Percentiles rank a stretch among this genome's conserved stretches.
phyloP scores from a whole-genome alignment of 768 basidiomycete species.

The Flagelloscypha sp. region DNA sequence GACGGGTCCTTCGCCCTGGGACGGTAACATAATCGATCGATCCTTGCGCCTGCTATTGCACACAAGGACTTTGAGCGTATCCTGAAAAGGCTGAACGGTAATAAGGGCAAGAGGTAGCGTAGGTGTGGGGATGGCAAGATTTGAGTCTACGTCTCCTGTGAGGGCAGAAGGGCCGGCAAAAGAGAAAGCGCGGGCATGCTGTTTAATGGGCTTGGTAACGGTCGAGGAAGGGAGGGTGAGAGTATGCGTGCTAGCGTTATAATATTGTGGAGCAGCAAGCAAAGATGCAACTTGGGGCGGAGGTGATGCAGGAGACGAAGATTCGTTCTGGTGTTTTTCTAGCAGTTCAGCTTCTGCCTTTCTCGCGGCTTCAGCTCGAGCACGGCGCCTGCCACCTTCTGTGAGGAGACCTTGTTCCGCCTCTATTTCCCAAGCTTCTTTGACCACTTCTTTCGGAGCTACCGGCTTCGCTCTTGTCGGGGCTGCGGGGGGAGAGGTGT shows the following conservation, averaged over 20 bases:
- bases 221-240: slow-evolving; percentile 58
- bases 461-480: slow-evolving; percentile 3
- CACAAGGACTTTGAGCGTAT: slow-evolving; percentile 46
- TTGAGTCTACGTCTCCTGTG: too few relatives aligned
- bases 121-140: slow-evolving; percentile 54
- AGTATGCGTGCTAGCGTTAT: slow-evolving; percentile 43
- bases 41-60: slow-evolving; percentile 64
- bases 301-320: slow-evolving; percentile 15
- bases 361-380: slow-evolving; percentile 44
- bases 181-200: slow-evolving; percentile 60
- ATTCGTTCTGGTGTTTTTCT: slow-evolving; percentile 7
- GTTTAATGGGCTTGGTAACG: slow-evolving; percentile 38
- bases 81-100: slow-evolving; percentile 49
- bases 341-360: slow-evolving; percentile 1
- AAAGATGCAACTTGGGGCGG: slow-evolving; percentile 25
- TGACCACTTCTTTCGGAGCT: slow-evolving; percentile 31
- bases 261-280: slow-evolving; percentile 53
- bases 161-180: too few relatives aligned
- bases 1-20: slow-evolving; percentile 25
- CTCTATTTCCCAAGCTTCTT: slow-evolving; percentile 76
- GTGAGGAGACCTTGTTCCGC: slow-evolving; percentile 68
- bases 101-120: slow-evolving; percentile 63
- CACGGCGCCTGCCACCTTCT: slow-evolving; percentile 63
- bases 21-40: slow-evolving; percentile 50
- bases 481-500: slow-evolving; percentile 1